Evolutionary conservation across 2,329 filamentous ascomycete species (phyloP), one percentile per base, ranked within the genome.

Genomic region (Hortaea sp.): DNA sequence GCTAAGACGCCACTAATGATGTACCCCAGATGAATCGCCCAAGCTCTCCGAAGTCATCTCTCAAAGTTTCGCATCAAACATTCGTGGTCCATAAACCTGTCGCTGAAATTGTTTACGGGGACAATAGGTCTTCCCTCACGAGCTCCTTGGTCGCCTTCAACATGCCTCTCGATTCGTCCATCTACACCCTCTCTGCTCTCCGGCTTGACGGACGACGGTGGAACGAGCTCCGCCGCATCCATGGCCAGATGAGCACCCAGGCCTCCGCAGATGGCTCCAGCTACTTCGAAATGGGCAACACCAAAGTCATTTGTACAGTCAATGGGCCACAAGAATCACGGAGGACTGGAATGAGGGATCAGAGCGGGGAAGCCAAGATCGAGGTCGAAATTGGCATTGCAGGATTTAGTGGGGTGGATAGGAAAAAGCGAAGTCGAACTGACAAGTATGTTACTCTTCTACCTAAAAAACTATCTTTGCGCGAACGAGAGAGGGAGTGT

Each of bases 201-300:
- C 74, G 74, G 53, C 67, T 76, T 47, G 74, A 77, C 56, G 74
- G 90, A 85, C 82, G 92, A 50, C 82, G 92, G 58, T 98, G 92
- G 92, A 97, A 98, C 71, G 92, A 98, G 67, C 79, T 98, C 35
- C 88, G 92, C 29, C 82, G 87, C 6, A 77, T 95, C 43, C 81
- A 88, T 62, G 90, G 85, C 41, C 86, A 94, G 68, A 88, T 98
- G 40, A 85, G 84, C 51, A 95, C 88, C 1, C 92, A 95, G 67
- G 84, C 89, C 50, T 84, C 89, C 42, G 88, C 89, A 46, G 92
- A 97, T 58, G 92, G 92, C 32, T 94, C 86, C 39, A 87, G 84
- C 51, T 95, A 95, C 68, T 80, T 97, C 49, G 88, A 95, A 64
- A 94, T 94, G 83, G 92, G 92, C 58, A 94, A 97, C 69, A 98